Evolutionary conservation across 2,329 filamentous ascomycete species (phyloP), one percentile per base, ranked within the genome.

Genomic region (Botrytis porri): DNA sequence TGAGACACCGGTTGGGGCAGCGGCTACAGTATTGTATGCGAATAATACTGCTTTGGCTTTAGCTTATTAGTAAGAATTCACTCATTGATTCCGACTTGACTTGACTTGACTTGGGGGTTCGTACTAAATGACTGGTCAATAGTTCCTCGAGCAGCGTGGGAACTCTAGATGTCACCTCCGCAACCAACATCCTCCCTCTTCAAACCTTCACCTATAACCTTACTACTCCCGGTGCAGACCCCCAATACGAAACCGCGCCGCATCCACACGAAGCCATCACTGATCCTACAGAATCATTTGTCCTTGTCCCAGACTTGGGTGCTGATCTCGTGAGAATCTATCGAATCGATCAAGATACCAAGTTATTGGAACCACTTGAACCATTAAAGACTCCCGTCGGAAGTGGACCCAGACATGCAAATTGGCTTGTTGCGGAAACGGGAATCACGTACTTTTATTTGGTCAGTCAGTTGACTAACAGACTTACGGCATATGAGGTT

Each of bases 401-500:
- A 25, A 83, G 80, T 22, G 87, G 86, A 0, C 87, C 86, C 0
- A 81, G 86, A 32, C 86, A 88, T 75, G 86, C 82, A 35, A 39
- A 73, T 57, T 78, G 84, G 80, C 86, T 0, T 81, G 83, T 14
- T 82, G 83, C 67, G 85, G 88, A 77, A 77, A 86, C 29, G 78
- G 72, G 69, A 4, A 85, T 29, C 51, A 57, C 76, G 12, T 80
- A 75, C 41, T 78, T 74, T 78, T 85, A 83, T 76, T 79, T 88
- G 0, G 82, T 84, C 16, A 82, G 83, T 51, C 87, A 89, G 77
- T 78, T 88, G n/a, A 78, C 79, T 35, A 84, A 83, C 75, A 82
- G 78, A 8, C 77, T 86, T 63, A 82, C 85, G 12, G 86, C 85
- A 12, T 92, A 88, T 79, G 80, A 85, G 60, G 87, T 91, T 43